Conservation (phyloP, 139 green algal species). For the Asterochloris sp. region DNA sequence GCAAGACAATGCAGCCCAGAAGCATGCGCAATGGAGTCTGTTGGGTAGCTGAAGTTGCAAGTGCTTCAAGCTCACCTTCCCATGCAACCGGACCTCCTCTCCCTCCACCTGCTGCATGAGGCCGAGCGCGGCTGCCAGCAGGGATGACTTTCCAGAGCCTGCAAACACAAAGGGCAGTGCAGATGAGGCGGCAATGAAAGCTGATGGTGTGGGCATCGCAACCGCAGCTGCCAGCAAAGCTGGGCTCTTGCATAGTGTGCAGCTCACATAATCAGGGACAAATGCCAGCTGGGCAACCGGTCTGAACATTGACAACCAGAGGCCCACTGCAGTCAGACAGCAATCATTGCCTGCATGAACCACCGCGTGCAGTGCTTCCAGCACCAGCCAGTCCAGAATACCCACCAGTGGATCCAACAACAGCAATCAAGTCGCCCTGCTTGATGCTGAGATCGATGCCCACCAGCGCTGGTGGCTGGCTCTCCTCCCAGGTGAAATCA, state of each 20-base stretch:
- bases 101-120: constrained; percentile 49
- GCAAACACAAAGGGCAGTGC: not conserved
- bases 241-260: no score
- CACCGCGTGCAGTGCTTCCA: no score
- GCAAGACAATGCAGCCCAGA: not conserved
- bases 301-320: no score
- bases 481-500: constrained; percentile 58
- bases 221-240: no score
- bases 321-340: no score
- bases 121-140: constrained; percentile 61
- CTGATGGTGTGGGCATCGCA: no score
- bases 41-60: not conserved
- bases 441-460: constrained; percentile 42
- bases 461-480: constrained; percentile 25
- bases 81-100: constrained; percentile 5
- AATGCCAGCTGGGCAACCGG: no score
- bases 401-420: constrained; percentile 59
- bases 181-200: no score
- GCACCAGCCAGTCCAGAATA: no score
- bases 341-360: no score
- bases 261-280: no score
- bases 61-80: constrained; percentile 12
- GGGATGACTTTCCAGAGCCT: constrained; percentile 60
- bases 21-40: not conserved
- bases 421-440: constrained; percentile 40